Evolutionary conservation across 192 early-diverging fungal genomes (phyloP), one percentile per base, ranked within the genome.

Genomic region (Kappamyces sp.): DNA sequence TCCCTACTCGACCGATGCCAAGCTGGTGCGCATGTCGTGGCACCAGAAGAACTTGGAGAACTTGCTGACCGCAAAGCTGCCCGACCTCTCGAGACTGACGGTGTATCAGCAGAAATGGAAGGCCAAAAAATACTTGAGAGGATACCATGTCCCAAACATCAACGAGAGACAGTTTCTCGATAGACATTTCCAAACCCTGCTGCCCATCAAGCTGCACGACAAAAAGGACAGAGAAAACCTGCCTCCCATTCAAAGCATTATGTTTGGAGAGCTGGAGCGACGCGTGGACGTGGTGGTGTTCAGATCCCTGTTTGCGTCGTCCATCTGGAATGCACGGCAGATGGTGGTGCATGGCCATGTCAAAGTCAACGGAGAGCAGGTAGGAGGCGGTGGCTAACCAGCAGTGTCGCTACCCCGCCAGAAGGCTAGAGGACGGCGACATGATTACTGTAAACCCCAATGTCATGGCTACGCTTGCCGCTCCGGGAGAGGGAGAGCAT

Each of bases 41-140:
- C 84, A 93, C 79, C 86, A 86, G 65, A 82, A 85, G 75, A 96
- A 94, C 74, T 77, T 95, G 51, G 95, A 83, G 80, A 89, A 88
- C 68, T 79, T 94, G 49, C 75, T 82, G 23, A 68, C 71, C 13
- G 83, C 85, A 46, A 66, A 68, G 43, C 75, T 72, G 49, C 61
- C 65, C 40, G 76, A 86, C 47, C 51, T 79, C 32, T 58, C 61
- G 15, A 65, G 73, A 4, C 39, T 59, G 32, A 71, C 74, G 50
- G 78, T 93, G 23, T 98, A 86, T 74, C 91, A 96, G 75, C 90
- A 94, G 68, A 90, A 89, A 71, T 98, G 93, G 93, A 74, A 80
- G 61, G 88, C 92, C 31, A 98, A 98, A 78, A 82, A 86, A 59
- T 89, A 93, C 46, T 86, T 91, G 15, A 83, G 93, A 23, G 88